Evolutionary conservation across 176 grass and related monocot genomes (phyloP).

Genomic region (Musa itinerans): DNA sequence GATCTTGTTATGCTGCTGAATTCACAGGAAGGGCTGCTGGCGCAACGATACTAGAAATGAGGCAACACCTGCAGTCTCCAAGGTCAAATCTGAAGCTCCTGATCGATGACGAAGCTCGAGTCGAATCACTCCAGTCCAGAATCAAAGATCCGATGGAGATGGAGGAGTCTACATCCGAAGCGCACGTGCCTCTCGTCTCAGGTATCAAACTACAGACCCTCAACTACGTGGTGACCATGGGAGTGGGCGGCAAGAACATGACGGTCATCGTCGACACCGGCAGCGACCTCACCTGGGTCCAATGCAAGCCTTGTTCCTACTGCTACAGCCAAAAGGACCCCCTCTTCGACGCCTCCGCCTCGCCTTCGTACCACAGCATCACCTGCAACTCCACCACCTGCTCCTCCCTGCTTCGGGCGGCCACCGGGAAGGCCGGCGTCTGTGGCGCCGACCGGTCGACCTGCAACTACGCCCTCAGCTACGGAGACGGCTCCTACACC

Average conservation of each 20-base stretch:
- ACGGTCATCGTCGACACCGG: slow-evolving; percentile 93
- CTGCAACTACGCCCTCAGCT: slow-evolving; percentile 66
- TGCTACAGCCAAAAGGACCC: slow-evolving; percentile 75
- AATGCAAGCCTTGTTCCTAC: slow-evolving; percentile 71
- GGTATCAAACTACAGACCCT: slow-evolving; percentile 75
- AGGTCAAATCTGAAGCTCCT: slow-evolving; percentile 35
- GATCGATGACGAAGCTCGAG: slow-evolving; percentile 47
- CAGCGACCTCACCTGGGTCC: slow-evolving; percentile 94
- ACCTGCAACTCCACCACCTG: slow-evolving; percentile 73
- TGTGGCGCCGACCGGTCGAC: slow-evolving; percentile 25
- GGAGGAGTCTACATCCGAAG: not conserved
- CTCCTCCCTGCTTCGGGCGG: slow-evolving; percentile 43
- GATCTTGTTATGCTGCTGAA: too few relatives aligned
- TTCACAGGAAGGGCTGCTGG: slow-evolving; percentile 6
- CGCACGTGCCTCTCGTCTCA: slow-evolving; percentile 53
- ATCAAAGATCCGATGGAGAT: not conserved
- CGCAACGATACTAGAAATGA: slow-evolving; percentile 46
- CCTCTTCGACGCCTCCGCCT: slow-evolving; percentile 63
- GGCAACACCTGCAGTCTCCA: slow-evolving; percentile 25
- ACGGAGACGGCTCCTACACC: slow-evolving; percentile 85
- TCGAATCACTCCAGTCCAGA: slow-evolving; percentile 33
- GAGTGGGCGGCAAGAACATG: slow-evolving; percentile 36
- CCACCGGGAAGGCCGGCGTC: slow-evolving; percentile 56
- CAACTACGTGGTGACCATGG: slow-evolving; percentile 76
- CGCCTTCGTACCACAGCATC: slow-evolving; percentile 50